phyloP scores from a whole-genome alignment of 1,284 basidiomycete species.

The Lignosus rhinocerotis region DNA sequence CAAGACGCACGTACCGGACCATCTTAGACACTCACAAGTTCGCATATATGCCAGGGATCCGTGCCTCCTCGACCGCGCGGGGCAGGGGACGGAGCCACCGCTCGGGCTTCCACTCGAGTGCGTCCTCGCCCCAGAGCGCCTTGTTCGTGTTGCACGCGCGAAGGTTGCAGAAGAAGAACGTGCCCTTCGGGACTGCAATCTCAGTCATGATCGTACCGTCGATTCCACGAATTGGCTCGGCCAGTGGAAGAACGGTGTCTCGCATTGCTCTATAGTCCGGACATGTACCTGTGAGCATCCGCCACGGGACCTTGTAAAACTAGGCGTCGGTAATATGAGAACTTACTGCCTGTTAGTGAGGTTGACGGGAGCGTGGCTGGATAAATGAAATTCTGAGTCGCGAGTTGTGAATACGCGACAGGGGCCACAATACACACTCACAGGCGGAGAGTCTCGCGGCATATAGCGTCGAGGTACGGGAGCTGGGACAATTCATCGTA shows the following conservation, averaged over 20 bases:
- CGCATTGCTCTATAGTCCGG: slow-evolving; percentile 9
- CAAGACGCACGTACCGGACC: not conserved
- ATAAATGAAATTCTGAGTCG: slow-evolving; percentile 14
- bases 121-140: slow-evolving; percentile 19
- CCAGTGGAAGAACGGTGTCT: slow-evolving; percentile 11
- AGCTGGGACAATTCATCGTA: slow-evolving; percentile 15
- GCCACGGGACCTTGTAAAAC: slow-evolving; percentile 1
- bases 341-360: not conserved
- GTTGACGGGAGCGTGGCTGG: not conserved
- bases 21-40: slow-evolving; percentile 15
- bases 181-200: slow-evolving; percentile 15
- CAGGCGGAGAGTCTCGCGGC: slow-evolving; percentile 25
- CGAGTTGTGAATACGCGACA: not conserved
- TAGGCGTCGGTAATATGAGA: too few relatives aligned
- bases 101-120: slow-evolving; percentile 19
- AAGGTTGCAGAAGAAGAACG: slow-evolving; percentile 6
- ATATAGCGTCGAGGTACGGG: slow-evolving; percentile 17
- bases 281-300: not conserved
- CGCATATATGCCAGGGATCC: slow-evolving; percentile 15
- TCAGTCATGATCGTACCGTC: slow-evolving; percentile 13
- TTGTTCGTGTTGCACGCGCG: slow-evolving; percentile 13
- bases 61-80: slow-evolving; percentile 2
- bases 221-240: slow-evolving; percentile 7
- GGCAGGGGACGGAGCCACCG: slow-evolving; percentile 14
- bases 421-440: not conserved